Evolutionary conservation across 139 green algal genomes (phyloP), one percentile per base, ranked within the genome.

Genomic region (Trebouxia sp.): DNA sequence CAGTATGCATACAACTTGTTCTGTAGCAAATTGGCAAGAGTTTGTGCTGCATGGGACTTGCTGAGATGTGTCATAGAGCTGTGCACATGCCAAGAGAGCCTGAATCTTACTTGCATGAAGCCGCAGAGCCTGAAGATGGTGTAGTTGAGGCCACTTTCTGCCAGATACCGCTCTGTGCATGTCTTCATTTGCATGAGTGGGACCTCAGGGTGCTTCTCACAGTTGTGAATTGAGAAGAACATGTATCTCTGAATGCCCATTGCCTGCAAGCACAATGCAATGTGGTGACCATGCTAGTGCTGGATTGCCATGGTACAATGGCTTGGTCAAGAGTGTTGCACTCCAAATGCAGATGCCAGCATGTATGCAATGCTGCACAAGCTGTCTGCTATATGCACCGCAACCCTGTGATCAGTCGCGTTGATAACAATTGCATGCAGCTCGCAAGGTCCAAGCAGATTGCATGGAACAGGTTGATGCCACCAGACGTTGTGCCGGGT

Each of bases 191-290:
- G 94, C 94, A 98, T 98, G 5, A 98, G 87, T 0, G 94, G 94
- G 41, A 98, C 91, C 83, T 98, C 89, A 11, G 91, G 91, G 87
- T 99, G 96, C 76, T 93, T 89, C 76, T 99, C 92, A 83, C 95
- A 98, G 82, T 97, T 91, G 86, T 95, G 92, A 86, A 99, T 99
- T 80, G 92, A 98, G 89, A 92, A 98, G 92, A 98, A 99, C 30
- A 99, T 76, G 87, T 98, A 99, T 38, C 94, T 85, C 83, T 97
- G 89, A 83, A 99, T 98, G 82, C 95, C 95, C 97, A 99, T 98
- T 1, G 97, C 96, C 91, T 98, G 91, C 35, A 80, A 10, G 0
- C 53, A 43, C 7, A 43, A 32, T 1, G 62, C 5, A 32, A 22
- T 12, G n/a, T 48, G 6, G 26, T 37, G 24, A 47, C 26, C 37